Percentiles rank a stretch among this genome's conserved stretches.
These are phyloP conservation scores for Saccharomyces pastorianus DNA, from an alignment of 1,139 yeast genomes.

Conservation along the genomic window DNA sequence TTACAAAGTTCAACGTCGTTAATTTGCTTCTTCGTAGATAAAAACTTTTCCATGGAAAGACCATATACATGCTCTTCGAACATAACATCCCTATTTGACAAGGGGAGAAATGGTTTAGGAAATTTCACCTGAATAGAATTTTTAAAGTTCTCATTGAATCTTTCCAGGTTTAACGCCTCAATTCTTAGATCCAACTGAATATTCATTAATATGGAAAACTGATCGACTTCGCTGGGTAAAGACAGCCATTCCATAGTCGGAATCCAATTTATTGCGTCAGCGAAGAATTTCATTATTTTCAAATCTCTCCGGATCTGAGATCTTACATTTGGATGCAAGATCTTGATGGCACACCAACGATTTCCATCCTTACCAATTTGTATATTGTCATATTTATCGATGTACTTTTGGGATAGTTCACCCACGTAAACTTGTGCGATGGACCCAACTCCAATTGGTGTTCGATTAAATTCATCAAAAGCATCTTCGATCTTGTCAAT, in stretches of 20 bases:
- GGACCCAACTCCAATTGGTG: constrained; percentile 91
- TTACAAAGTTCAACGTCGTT: constrained; percentile 43
- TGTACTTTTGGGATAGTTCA: constrained; percentile 44
- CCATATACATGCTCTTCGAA: constrained; percentile 85
- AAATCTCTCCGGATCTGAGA: constrained; percentile 69
- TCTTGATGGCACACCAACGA: constrained; percentile 78
- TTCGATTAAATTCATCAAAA: constrained; percentile 68
- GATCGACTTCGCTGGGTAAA: constrained; percentile 87
- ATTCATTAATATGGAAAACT: constrained; percentile 77
- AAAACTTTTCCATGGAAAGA: constrained; percentile 65
- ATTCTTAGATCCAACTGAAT: constrained; percentile 83
- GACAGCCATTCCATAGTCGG: constrained; percentile 99
- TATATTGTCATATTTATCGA: constrained; percentile 32
- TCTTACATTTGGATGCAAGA: constrained; percentile 81
- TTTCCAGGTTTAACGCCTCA: constrained; percentile 72
- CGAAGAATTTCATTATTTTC: constrained; percentile 74
- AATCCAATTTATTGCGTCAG: constrained; percentile 52
- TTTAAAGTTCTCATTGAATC: constrained; percentile 42
- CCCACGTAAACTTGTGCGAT: constrained; percentile 93
- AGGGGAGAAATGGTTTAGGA: constrained; percentile 65
- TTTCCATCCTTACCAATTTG: constrained; percentile 22
- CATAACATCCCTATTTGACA: constrained; percentile 63
- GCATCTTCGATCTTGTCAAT: constrained; percentile 51
- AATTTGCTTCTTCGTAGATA: constrained; percentile 37
- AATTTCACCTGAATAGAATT: constrained; percentile 60